Base-by-base conservation (phyloP, 106 monocot species). In the Hemerocallis citrina region DNA sequence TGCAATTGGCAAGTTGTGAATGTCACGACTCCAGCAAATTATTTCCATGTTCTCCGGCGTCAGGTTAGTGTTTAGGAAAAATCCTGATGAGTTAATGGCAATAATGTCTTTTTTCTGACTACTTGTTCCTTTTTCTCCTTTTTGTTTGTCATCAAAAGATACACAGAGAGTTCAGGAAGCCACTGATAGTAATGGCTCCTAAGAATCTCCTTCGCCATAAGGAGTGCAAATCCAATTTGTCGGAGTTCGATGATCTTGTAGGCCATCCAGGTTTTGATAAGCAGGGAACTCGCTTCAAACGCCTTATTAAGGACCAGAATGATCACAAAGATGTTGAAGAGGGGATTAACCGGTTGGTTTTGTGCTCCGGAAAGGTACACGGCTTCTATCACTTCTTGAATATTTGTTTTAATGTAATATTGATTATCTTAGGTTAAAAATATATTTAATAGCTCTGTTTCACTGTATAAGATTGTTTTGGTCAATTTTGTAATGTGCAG, bases 1-100 rank as follows among this genome's bases (percentile, higher is more conserved):
- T 92, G 91, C 70, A 98, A 98, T 75, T 98, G 98, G 98, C 98
- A 98, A 80, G 74, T 98, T 46, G 91, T 88, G 32, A 98, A 98
- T 72, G 80, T 88, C 15, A 98, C 98, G 34, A 98, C 98, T 20
- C 98, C 92, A 11, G 98, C 98, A 60, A 98, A 98, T 52, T 98
- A 98, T 74, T 98, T 98, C 70, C 98, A 98, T 78, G 79, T 98
- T 70, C 59, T 98, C 40, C 84, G 92, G 12, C 87, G 92, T 0
- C 98, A 98, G 88, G 98, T 98, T 52, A 45, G 55, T 16, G n/a
- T 70, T 64, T 42, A 64, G 28, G 19, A 56, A 15, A n/a, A 34
- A 25, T n/a, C 25, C 5, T 44, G 17, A 13, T 28, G 62, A 30
- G 22, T 24, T 1, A n/a, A n/a, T n/a, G n/a, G n/a, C n/a, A 34